Base-by-base conservation (phyloP, 1,284 basidiomycete species). In the Paramarasmius palmivorus region DNA sequence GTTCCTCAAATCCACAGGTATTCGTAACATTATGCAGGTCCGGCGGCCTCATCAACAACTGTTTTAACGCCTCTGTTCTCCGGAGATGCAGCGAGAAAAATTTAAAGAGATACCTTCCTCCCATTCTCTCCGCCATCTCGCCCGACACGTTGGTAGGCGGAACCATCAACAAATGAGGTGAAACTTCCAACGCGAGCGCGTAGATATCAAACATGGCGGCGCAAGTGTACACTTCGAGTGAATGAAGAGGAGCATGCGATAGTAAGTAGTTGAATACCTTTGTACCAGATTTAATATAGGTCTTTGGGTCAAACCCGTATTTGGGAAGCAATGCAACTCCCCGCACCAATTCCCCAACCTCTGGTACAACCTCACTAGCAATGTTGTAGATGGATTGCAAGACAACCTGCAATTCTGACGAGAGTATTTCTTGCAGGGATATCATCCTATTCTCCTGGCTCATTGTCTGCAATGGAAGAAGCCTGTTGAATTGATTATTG, bases 371-470 rank as follows among this genome's bases (percentile, higher is more conserved):
- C 15, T 22, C n/a, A n/a, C n/a, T 46, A n/a, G 34, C 15, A 26
- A 47, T 15, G 22, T 52, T 39, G 20, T 52, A 47, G 15, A 52
- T 17, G 35, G 23, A n/a, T 19, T 52, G 51, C 19, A 52, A 22
- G 17, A 47, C 22, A 5, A 52, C 14, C 14, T 52, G 36, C 4
- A 52, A n/a, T 32, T 52, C 42, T 19, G 50, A 26, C 4, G 50
- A 52, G 8, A 2, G 14, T 5, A 39, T 39, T 1, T 52, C 35
- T 6, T 3, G 14, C 3, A 52, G 10, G 23, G 25, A 20, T 9
- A 32, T 2, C 9, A 38, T 22, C 14, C 44, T 26, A 39, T 46
- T 22, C 8, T 10, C n/a, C 29, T 47, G 46, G 1, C 17, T 23
- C 26, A 7, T 17, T 4, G 41, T 35, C 8, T 25, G n/a, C 10